These are phyloP conservation scores for Colletotrichum gloeosporioides DNA, from an alignment of 2,329 filamentous ascomycete species.

Conservation along the genomic window DNA sequence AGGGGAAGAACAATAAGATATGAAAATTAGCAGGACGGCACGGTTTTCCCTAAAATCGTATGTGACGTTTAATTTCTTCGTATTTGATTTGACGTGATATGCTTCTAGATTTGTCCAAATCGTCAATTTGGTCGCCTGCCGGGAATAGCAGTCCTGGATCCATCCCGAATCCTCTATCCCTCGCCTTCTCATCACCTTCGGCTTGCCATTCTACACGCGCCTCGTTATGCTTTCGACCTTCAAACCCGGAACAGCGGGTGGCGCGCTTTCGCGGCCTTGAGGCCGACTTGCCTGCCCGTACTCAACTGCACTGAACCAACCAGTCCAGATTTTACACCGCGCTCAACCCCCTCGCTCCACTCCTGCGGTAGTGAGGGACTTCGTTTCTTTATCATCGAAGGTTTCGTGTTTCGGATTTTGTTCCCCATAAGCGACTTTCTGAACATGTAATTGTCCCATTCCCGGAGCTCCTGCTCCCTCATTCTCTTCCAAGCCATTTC, in stretches of 20 bases:
- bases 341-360: not conserved
- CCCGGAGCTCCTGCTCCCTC: not conserved
- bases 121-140: no score
- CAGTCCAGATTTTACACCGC: not conserved
- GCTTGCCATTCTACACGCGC: rapidly evolving
- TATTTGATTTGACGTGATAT: not conserved
- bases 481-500: not conserved
- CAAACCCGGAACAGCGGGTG: not conserved
- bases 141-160: not conserved
- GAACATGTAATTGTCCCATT: not conserved
- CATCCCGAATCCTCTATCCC: rapidly evolving
- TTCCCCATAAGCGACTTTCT: not conserved
- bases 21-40: not conserved
- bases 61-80: not conserved
- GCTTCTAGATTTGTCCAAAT: not conserved
- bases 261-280: not conserved
- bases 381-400: not conserved
- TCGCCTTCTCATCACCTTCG: rapidly evolving
- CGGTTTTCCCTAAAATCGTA: not conserved
- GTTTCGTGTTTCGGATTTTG: not conserved
- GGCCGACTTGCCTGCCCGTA: not conserved
- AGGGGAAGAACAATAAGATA: not conserved
- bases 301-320: not conserved
- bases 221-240: not conserved
- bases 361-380: not conserved